These are phyloP conservation scores for Monosporascus sp. DNA, from an alignment of 2,329 filamentous ascomycete species.

Conservation along the genomic window DNA sequence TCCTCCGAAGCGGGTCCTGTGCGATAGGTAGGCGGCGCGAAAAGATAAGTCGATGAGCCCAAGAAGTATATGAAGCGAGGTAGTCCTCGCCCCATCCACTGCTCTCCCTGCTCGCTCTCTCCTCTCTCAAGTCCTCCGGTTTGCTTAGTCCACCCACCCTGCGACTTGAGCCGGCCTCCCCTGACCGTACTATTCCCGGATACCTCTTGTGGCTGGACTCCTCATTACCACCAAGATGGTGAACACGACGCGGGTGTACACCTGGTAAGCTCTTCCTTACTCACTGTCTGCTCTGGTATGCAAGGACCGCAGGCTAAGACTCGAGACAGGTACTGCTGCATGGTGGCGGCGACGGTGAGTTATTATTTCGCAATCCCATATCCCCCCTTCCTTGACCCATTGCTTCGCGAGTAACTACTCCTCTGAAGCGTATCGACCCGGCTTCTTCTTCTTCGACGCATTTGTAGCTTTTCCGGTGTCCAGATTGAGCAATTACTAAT, in stretches of 20 bases:
- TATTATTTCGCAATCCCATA: not conserved
- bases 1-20: no score
- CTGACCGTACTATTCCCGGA: not conserved
- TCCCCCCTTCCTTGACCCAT: no score
- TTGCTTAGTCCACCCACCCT: no score
- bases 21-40: no score
- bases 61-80: no score
- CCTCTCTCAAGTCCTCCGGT: no score
- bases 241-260: not conserved
- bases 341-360: constrained; percentile 54
- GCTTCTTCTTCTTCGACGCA: no score
- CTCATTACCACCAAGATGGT: not conserved
- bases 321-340: constrained; percentile 54
- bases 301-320: constrained; percentile 5
- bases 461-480: not conserved
- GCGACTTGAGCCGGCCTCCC: not conserved
- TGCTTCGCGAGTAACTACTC: no score
- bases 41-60: no score
- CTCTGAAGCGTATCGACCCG: no score
- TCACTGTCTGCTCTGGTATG: not conserved
- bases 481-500: not conserved
- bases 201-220: not conserved
- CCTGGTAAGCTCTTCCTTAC: not conserved
- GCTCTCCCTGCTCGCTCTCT: no score
- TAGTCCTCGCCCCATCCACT: no score